phyloP scores from a whole-genome alignment of 2,329 filamentous ascomycete genomes.

The Delphinella strobiligena region DNA sequence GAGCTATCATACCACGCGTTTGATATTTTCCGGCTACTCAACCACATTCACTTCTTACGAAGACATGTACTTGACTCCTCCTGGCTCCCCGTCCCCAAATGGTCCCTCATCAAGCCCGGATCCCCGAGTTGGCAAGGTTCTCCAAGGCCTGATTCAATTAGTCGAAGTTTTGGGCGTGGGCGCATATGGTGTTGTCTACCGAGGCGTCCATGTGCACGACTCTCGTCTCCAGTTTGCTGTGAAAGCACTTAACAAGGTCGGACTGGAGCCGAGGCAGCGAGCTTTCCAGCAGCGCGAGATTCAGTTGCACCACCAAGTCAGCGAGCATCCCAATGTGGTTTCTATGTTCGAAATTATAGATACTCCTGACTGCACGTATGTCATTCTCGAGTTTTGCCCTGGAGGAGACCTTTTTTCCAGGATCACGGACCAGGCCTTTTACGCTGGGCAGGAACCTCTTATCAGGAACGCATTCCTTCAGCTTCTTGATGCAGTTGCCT shows the following conservation, averaged over 20 bases:
- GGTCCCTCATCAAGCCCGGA: conserved; percentile 52
- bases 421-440: conserved; percentile 90
- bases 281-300: conserved; percentile 92
- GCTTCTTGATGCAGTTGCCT: conserved; percentile 89
- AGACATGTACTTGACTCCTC: conserved; percentile 39
- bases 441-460: conserved; percentile 81
- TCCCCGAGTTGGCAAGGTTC: conserved; percentile 71
- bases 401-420: conserved; percentile 95
- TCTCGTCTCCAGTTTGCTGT: conserved; percentile 60
- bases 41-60: conserved; percentile 20
- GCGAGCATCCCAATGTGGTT: conserved; percentile 83
- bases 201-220: conserved; percentile 37
- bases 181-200: conserved; percentile 93
- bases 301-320: conserved; percentile 77
- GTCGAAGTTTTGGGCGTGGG: conserved; percentile 80
- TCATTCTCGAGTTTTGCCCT: conserved; percentile 92
- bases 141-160: conserved; percentile 74
- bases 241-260: conserved; percentile 91
- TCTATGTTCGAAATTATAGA: conserved; percentile 91
- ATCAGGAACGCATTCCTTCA: conserved; percentile 84
- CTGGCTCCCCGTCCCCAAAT: conserved; percentile 31
- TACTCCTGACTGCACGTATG: conserved; percentile 82
- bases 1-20: no score
- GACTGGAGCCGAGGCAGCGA: conserved; percentile 75
- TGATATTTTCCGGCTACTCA: no score